A percentile compares a stretch with the other conserved stretches of the same genome.
These are phyloP conservation scores for Thalassiosira allenii DNA, from an alignment of 352 stramenopile species.

Conservation along the genomic window DNA sequence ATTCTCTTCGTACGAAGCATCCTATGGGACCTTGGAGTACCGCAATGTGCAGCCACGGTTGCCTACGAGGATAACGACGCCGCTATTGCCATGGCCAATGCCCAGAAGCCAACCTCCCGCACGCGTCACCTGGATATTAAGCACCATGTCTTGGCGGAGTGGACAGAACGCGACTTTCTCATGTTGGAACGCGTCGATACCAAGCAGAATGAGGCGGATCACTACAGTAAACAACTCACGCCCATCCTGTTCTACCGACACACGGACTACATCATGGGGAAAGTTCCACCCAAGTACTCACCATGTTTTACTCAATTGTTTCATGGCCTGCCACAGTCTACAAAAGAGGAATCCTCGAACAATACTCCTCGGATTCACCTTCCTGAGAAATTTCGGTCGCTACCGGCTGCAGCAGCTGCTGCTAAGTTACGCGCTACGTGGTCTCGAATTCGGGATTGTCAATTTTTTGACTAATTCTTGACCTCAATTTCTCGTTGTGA, in stretches of 20 bases:
- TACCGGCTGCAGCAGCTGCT: too few relatives aligned
- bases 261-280: constrained; percentile 27
- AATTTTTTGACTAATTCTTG: too few relatives aligned
- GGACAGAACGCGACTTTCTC: constrained; percentile 41
- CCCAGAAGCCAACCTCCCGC: constrained; percentile 31
- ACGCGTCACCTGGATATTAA: constrained; percentile 63
- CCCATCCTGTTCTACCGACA: constrained; percentile 30
- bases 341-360: too few relatives aligned
- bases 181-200: constrained; percentile 28
- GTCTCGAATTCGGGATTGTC: too few relatives aligned
- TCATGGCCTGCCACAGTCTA: too few relatives aligned
- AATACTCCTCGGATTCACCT: too few relatives aligned
- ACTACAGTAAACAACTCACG: constrained; percentile 33
- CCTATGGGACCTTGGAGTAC: constrained; percentile 45
- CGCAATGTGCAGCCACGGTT: constrained; percentile 20
- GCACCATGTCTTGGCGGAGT: constrained; percentile 42
- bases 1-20: constrained; percentile 31
- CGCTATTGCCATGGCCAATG: constrained; percentile 34
- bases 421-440: too few relatives aligned
- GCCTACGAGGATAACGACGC: constrained; percentile 50
- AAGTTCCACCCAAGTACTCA: constrained; percentile 33
- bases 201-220: constrained; percentile 31
- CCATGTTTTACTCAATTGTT: too few relatives aligned
- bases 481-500: too few relatives aligned
- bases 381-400: too few relatives aligned